Evolutionary conservation across 2,329 filamentous ascomycete species (phyloP), one percentile per base, ranked within the genome.

Genomic region (Verruconis gallopava): DNA sequence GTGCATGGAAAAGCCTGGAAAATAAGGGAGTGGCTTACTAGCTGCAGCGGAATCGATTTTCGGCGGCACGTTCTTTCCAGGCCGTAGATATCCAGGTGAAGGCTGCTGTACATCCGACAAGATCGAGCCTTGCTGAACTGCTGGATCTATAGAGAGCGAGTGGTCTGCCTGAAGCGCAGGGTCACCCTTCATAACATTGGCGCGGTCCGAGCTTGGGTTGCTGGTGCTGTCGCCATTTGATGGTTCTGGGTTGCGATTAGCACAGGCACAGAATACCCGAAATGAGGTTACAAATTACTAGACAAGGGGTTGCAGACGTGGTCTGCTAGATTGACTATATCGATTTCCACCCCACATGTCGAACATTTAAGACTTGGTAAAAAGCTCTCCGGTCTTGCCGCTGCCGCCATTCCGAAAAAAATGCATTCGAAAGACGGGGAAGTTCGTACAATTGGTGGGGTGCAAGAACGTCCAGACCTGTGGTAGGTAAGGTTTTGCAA

Each of bases 261-360:
- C 2, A n/a, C 11, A 21, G 13, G 25, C 20, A 25, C 18, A 39
- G 15, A 2, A 11, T 18, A 12, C 5, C 14, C 37, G 18, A 36
- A 42, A 14, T n/a, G 15, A 38, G 38, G 17, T 43, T 13, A 18
- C 53, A 72, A 70, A 53, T 65, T 63, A 61, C 66, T 55, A 46
- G 63, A 17, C 2, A 21, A 55, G 43, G 55, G 50, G 47, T 59
- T 46, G 60, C 86, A 94, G 47, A 84, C 59, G 65, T 94, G 86
- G 47, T 93, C 85, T 47, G 84, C 85, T 79, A 94, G 82, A 59
- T 79, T 68, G 32, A 81, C 80, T 51, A 94, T 91, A 55, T 88
- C 80, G 46, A 94, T 83, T 53, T 88, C 75, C 25, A 63, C 60
- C 33, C 75, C 72, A 56, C 84, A 89, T 64, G 71, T 76, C 42